phyloP scores from a whole-genome alignment of 345 rosid genomes.

The Populus deltoides region DNA sequence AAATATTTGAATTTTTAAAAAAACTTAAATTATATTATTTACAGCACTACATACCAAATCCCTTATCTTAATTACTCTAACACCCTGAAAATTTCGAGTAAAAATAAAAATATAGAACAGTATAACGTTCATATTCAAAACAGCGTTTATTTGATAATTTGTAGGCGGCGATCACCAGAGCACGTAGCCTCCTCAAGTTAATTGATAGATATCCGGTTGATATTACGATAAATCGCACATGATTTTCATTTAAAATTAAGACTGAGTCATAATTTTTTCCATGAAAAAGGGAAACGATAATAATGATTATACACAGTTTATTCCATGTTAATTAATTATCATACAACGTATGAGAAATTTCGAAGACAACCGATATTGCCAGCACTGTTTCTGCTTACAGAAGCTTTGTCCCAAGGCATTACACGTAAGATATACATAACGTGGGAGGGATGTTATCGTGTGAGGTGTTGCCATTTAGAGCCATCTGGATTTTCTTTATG shows the following conservation, averaged over 20 bases:
- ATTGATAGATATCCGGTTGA: neutral
- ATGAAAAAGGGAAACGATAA: neutral
- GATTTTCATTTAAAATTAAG: neutral
- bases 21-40: too few relatives aligned
- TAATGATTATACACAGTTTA: neutral
- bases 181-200: neutral
- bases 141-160: neutral
- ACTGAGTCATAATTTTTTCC: neutral
- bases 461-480: slow-evolving; percentile 22
- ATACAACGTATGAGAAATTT: slow-evolving; percentile 33
- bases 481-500: slow-evolving; percentile 12
- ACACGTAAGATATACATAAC: slow-evolving; percentile 46
- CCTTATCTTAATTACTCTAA: neutral
- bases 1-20: too few relatives aligned
- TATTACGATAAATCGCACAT: neutral
- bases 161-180: neutral
- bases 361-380: neutral
- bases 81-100: neutral
- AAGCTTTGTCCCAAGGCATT: slow-evolving; percentile 17
- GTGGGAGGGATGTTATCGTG: slow-evolving; percentile 47
- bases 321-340: neutral
- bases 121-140: neutral
- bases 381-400: neutral
- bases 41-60: neutral
- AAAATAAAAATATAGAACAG: neutral